Evolutionary conservation across 345 rosid species (phyloP), one percentile per base, ranked within the genome.

Genomic region (Limnanthes douglasii): DNA sequence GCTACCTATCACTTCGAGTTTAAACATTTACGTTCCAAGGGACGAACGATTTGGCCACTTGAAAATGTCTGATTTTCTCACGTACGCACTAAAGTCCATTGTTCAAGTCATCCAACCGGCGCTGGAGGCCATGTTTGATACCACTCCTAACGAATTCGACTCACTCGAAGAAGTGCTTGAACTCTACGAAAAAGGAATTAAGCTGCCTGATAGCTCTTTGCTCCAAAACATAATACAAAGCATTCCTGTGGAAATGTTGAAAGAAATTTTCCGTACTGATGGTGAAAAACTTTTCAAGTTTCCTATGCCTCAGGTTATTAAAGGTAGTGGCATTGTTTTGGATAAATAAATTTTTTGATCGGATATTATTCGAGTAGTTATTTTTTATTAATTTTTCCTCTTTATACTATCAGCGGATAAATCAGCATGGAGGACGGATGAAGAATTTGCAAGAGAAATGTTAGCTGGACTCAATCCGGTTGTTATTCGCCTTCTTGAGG

Each of bases 361-460:
- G 31, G 14, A 24, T 15, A 30, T 0, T 6, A 6, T 43, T 1
- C 3, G 10, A 5, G 13, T n/a, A 15, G 36, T 14, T 6, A 21
- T 8, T 30, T 11, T 34, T 23, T 25, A 6, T 11, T 11, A 12
- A 2, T 30, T 41, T 6, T 35, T 24, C 48, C n/a, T n/a, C n/a
- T n/a, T n/a, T n/a, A n/a, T n/a, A n/a, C n/a, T n/a, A n/a, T n/a
- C 64, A 79, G 95, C 56, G 56, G 62, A 70, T 53, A 56, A 31
- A 44, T 47, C 75, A 26, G 90, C 80, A 0, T 76, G 96, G 90
- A 61, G 71, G 28, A 69, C 79, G 0, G 90, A 85, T 53, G 86
- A 61, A 23, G 96, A 85, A 13, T 85, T 85, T 10, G 73, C 67
- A 0, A 69, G 96, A 59, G 79, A 85, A 63, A 80, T 85, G 96